phyloP scores from a whole-genome alignment of 176 grass and related monocot genomes.

The Musa acuminata region DNA sequence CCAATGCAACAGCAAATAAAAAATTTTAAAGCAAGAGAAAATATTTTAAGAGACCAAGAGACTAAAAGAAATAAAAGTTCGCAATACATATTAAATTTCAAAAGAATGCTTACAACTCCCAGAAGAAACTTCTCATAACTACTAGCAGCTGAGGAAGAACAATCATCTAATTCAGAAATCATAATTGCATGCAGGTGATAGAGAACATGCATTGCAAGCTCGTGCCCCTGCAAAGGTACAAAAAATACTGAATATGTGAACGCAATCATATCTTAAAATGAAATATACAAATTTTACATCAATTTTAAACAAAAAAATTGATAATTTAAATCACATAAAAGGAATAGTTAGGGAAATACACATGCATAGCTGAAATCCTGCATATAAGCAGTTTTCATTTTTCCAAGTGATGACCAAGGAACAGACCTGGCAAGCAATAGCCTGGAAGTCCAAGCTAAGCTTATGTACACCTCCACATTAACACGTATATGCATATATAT shows the following conservation, averaged over 20 bases:
- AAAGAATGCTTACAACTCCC: conserved; percentile 60
- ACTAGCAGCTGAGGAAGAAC: conserved; percentile 37
- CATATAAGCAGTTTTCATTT: too few relatives aligned
- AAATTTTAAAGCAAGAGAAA: not conserved
- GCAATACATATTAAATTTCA: not conserved
- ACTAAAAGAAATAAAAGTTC: conserved; percentile 20
- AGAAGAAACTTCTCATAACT: conserved; percentile 88
- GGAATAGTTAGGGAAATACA: not conserved
- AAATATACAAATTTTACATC: not conserved
- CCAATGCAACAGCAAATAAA: conserved; percentile 19
- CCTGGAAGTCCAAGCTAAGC: too few relatives aligned
- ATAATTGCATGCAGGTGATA: conserved; percentile 57
- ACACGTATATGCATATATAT: too few relatives aligned
- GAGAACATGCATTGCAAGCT: conserved; percentile 85
- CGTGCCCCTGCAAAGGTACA: conserved; percentile 49
- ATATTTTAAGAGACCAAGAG: conserved; percentile 1
- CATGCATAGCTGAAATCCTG: not conserved
- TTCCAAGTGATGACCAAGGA: too few relatives aligned
- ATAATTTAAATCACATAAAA: not conserved
- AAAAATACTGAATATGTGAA: not conserved
- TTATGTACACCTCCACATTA: too few relatives aligned
- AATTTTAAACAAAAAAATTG: not conserved
- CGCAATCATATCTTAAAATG: not conserved
- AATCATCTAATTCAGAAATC: conserved; percentile 31
- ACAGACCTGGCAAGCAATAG: too few relatives aligned